phyloP scores from a whole-genome alignment of 2,329 filamentous ascomycete genomes.

The Teratosphaeria pseudoeucalypti region DNA sequence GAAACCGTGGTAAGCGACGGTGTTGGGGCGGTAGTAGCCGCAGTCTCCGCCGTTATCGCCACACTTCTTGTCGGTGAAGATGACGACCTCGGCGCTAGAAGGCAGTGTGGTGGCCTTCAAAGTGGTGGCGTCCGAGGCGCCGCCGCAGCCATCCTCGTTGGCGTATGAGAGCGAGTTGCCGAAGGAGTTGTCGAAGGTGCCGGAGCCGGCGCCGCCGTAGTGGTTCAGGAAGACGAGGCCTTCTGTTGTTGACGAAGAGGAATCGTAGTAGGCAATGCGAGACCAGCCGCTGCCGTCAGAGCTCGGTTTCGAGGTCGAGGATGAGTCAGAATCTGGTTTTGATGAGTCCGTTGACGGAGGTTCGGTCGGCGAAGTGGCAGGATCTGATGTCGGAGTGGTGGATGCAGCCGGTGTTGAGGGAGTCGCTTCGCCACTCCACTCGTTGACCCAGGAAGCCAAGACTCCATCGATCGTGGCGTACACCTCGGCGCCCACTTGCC shows the following conservation, averaged over 20 bases:
- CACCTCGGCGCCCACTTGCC: slow-evolving; percentile 40
- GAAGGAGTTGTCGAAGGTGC: slow-evolving; percentile 43
- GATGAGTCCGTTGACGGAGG: not conserved
- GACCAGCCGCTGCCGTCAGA: slow-evolving; percentile 20
- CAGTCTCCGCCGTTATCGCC: slow-evolving; percentile 29
- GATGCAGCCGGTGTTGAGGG: not conserved
- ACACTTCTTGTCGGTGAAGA: slow-evolving; percentile 44
- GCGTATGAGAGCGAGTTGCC: slow-evolving; percentile 50
- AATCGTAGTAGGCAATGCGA: slow-evolving; percentile 27
- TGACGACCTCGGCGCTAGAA: slow-evolving; percentile 41
- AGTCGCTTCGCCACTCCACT: slow-evolving; percentile 33
- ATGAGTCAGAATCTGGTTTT: slow-evolving; percentile 5
- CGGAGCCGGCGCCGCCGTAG: slow-evolving; percentile 45
- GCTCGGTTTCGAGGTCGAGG: not conserved
- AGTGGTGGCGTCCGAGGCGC: slow-evolving; percentile 37
- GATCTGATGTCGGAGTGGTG: not conserved
- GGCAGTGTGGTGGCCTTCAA: slow-evolving; percentile 41
- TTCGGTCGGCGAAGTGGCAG: not conserved
- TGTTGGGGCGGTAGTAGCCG: slow-evolving; percentile 25
- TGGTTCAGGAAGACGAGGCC: slow-evolving; percentile 52
- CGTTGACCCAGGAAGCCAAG: slow-evolving; percentile 49
- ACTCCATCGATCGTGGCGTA: slow-evolving; percentile 50
- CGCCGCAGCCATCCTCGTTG: slow-evolving; percentile 36
- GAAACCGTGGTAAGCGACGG: slow-evolving; percentile 54
- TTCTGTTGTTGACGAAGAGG: slow-evolving; percentile 31